A percentile compares a stretch with the other conserved stretches of the same genome.
Conservation (phyloP, 2,329 filamentous ascomycete genomes). For the Ophiostoma montium region DNA sequence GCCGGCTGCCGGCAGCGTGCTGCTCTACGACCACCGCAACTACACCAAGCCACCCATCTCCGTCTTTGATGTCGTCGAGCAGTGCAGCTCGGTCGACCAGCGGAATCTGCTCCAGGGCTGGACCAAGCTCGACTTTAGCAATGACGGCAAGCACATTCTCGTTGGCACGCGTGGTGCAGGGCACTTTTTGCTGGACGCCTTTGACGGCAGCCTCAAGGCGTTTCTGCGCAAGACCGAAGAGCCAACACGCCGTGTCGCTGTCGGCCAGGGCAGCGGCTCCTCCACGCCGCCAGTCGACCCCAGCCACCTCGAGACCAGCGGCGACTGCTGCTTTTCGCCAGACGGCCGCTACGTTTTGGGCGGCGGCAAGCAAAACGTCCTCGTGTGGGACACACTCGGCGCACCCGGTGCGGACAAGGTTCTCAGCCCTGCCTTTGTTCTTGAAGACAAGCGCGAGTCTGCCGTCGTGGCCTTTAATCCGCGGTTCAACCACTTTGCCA, state of each 20-base stretch:
- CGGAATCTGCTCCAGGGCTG: constrained; percentile 55
- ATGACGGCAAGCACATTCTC: constrained; percentile 80
- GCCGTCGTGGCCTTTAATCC: constrained; percentile 80
- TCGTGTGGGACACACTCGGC: constrained; percentile 73
- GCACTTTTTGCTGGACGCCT: constrained; percentile 89
- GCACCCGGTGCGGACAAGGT: constrained; percentile 40
- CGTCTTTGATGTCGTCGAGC: constrained; percentile 63
- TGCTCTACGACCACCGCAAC: constrained; percentile 88
- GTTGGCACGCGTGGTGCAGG: constrained; percentile 71
- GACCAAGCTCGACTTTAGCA: constrained; percentile 90
- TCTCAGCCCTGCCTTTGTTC: constrained; percentile 47
- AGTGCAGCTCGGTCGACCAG: constrained; percentile 31
- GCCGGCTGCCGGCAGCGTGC: constrained; percentile 60
- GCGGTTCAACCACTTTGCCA: constrained; percentile 80
- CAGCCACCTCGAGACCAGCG: constrained; percentile 39
- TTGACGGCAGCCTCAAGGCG: constrained; percentile 65
- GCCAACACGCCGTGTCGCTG: constrained; percentile 36
- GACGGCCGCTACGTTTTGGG: constrained; percentile 83
- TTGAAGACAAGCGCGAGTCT: constrained; percentile 53
- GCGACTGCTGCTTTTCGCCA: constrained; percentile 78
- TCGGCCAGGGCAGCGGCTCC: constrained; percentile 30
- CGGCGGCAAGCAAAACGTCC: constrained; percentile 57
- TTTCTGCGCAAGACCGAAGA: constrained; percentile 50
- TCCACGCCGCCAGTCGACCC: constrained; percentile 5
- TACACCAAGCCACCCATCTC: constrained; percentile 86